These are phyloP conservation scores for Ogataea salicorniae DNA, from an alignment of 805 yeast genomes.

Conservation along the genomic window DNA sequence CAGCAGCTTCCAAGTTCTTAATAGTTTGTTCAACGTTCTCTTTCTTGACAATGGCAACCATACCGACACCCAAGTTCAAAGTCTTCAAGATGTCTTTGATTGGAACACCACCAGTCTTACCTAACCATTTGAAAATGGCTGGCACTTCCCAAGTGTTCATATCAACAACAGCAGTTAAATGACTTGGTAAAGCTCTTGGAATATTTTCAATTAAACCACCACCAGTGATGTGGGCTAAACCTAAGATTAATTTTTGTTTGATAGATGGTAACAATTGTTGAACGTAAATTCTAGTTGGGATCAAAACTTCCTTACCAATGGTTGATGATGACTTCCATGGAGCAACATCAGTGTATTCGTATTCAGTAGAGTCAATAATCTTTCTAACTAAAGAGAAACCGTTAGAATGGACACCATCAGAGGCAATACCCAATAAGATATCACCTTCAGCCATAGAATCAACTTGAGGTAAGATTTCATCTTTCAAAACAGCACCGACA, in stretches of 20 bases:
- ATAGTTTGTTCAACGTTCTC: constrained; percentile 58
- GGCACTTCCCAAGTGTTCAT: constrained; percentile 80
- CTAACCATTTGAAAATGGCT: constrained; percentile 90
- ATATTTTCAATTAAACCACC: constrained; percentile 96
- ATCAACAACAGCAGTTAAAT: constrained; percentile 77
- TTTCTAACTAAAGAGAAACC: constrained; percentile 94
- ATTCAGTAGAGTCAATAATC: constrained; percentile 74
- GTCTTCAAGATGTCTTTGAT: constrained; percentile 80
- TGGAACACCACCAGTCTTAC: constrained; percentile 87
- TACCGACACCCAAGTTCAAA: constrained; percentile 93
- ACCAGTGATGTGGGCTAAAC: constrained; percentile 96
- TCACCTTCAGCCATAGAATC: constrained; percentile 72
- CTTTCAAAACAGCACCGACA: constrained; percentile 88
- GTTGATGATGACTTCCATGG: constrained; percentile 78
- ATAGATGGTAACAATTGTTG: constrained; percentile 79
- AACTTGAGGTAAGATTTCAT: constrained; percentile 66
- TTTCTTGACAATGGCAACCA: constrained; percentile 79
- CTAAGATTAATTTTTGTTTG: constrained; percentile 63
- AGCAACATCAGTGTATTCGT: constrained; percentile 65
- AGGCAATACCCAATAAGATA: constrained; percentile 77
- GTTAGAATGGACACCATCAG: constrained; percentile 94
- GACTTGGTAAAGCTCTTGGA: constrained; percentile 86
- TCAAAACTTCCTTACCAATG: constrained; percentile 79
- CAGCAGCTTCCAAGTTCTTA: constrained; percentile 50
- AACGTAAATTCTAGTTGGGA: constrained; percentile 93